Evolutionary conservation across 2,329 filamentous ascomycete genomes (phyloP), one percentile per base, ranked within the genome.

Genomic region (Colletotrichum musicola): DNA sequence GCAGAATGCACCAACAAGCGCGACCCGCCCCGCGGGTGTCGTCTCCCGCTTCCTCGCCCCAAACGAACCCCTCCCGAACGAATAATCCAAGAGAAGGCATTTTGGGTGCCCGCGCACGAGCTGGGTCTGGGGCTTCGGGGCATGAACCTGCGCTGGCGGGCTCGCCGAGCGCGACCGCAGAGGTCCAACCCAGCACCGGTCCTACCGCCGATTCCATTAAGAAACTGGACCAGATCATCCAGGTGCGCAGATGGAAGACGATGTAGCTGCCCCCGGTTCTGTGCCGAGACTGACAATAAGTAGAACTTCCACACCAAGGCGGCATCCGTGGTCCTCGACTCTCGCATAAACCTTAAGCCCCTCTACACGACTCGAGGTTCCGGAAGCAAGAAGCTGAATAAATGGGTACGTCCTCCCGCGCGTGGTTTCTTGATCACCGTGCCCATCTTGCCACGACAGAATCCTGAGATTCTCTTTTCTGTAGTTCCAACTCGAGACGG

Each of bases 241-340:
- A 96, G 88, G 94, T 97, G 74, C 60, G 77, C 47, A 20, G 14
- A 27, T 4, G 55, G 57, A 18, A 25, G 22, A n/a, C 25, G 22
- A 14, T 12, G 18, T 27, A 22, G n/a, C 40, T 27, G 30, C 27
- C 9, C n/a, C 46, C 40, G 5, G 40, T 40, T 30, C 18, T 22
- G 49, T 1, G 18, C 14, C 2, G 12, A 47, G 10, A 27, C 71
- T 68, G 59, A 70, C 27, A 16, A 7, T 18, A n/a, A 18, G 30
- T 75, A 98, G 94, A 97, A 98, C 78, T 96, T 97, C 80, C 93
- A 95, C 78, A 90, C 90, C 73, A 98, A 98, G 83, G 91, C 93
- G 42, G 93, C 94, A 46, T 88, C 96, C 59, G 88, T 96, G 57
- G 91, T 98, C 62, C 83, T 97, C 42, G 92, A 95, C 72, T 92